Evolutionary conservation across 148 eudicot genomes (phyloP).

Genomic region (Nepenthes gracilis): DNA sequence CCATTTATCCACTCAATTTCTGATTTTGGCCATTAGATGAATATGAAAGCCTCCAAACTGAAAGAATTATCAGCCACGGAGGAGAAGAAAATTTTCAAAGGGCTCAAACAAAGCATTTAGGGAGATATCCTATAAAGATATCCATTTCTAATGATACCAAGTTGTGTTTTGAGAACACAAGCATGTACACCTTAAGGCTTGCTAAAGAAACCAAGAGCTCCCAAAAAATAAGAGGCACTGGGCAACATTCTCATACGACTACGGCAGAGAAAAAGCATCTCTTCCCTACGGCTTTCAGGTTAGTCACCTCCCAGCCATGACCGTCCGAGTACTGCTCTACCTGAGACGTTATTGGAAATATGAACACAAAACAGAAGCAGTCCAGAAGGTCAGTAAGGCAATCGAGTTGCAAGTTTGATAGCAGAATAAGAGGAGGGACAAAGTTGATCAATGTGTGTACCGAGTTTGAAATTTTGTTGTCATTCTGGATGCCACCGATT

Average conservation of each 20-base stretch:
- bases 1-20: too few relatives aligned
- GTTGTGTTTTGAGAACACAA: not conserved
- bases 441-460: slow-evolving; percentile 11
- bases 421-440: not conserved
- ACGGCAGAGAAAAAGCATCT: slow-evolving; percentile 52
- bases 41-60: too few relatives aligned
- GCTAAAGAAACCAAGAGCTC: too few relatives aligned
- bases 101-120: too few relatives aligned
- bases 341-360: slow-evolving; percentile 19
- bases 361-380: not conserved
- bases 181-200: not conserved
- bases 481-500: slow-evolving; percentile 38
- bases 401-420: not conserved
- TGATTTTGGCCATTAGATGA: too few relatives aligned
- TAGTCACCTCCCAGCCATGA: slow-evolving; percentile 43
- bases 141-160: too few relatives aligned
- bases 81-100: too few relatives aligned
- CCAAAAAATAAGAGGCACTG: too few relatives aligned
- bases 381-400: too few relatives aligned
- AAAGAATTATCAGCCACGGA: too few relatives aligned
- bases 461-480: slow-evolving; percentile 18
- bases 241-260: not conserved
- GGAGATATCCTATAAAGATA: too few relatives aligned
- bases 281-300: slow-evolving; percentile 38
- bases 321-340: slow-evolving; percentile 56